Base-by-base conservation (phyloP, 2,329 filamentous ascomycete species). In the Penicillium sp. region DNA sequence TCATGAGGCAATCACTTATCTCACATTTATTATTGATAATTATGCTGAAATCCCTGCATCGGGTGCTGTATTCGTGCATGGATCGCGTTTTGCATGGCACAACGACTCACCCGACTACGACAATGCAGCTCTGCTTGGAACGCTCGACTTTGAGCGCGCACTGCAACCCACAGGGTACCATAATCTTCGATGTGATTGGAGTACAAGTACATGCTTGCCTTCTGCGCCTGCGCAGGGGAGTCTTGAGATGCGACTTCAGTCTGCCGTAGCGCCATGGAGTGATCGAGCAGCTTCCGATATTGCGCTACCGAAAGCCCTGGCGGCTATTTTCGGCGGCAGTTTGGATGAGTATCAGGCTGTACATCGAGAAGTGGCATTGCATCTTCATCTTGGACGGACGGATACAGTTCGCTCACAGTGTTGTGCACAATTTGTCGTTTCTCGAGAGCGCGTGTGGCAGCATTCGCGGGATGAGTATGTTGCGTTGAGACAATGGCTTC, bases 391-490 rank as follows among this genome's bases (percentile, higher is more conserved):
- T 51, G 73, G 74, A 60, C 57, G 75, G 58, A 64, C 70, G 66
- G 63, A 79, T 73, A 62, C 76, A 52, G 33, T 80, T 56, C 62
- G 76, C 50, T 69, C 75, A 41, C 75, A 81, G 64, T 84, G 81
- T 62, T 83, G 80, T 67, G 81, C 80, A 10, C 81, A 82, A 56
- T 84, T 83, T 62, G 79, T 76, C 12, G 79, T 82, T 21, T 71
- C 76, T 3, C 67, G 77, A 5, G 71, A 77, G 12, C 70, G 73
- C 16, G 74, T 83, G 16, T 76, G 72, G 65, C 74, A 76, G 52
- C 78, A 81, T 64, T 72, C 73, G 0, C 69, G 73, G 1, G 76
- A 77, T 10, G 78, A 82, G 57, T 82, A 82, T 59, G 60, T 79
- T 13, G 79, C 79, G 23, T 66, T 83, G 47, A 70, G 81, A 34